A percentile compares a stretch with the other conserved stretches of the same genome.
These are phyloP conservation scores for Boletus rufocinnamomeus DNA, from an alignment of 768 basidiomycete species.

Conservation along the genomic window DNA sequence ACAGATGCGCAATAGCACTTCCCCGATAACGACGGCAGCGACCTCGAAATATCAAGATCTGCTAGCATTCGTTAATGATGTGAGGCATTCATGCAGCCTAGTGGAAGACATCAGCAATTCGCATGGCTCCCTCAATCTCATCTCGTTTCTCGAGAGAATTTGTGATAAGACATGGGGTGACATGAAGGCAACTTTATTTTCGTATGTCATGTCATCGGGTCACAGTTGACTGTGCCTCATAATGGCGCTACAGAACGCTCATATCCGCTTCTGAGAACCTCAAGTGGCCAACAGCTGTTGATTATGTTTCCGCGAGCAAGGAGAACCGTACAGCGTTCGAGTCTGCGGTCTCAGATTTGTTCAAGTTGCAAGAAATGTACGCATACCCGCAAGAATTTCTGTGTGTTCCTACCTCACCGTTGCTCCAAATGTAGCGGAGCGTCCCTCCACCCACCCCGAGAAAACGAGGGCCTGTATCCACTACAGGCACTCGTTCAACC, in stretches of 20 bases:
- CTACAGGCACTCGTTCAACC: slow-evolving; percentile 83
- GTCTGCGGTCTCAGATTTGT: slow-evolving; percentile 70
- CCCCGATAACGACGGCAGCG: slow-evolving; percentile 46
- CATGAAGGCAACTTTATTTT: slow-evolving; percentile 64
- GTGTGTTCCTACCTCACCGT: slow-evolving; percentile 5
- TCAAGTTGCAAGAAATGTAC: slow-evolving; percentile 77
- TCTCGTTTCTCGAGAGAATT: slow-evolving; percentile 61
- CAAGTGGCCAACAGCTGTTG: slow-evolving; percentile 81
- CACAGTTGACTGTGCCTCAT: background rate
- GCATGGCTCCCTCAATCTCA: slow-evolving; percentile 57
- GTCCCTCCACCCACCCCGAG: slow-evolving; percentile 39
- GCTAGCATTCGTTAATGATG: slow-evolving; percentile 57
- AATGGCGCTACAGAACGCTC: slow-evolving; percentile 51
- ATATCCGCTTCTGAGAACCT: slow-evolving; percentile 67
- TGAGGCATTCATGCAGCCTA: slow-evolving; percentile 44
- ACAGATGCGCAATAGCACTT: slow-evolving; percentile 45
- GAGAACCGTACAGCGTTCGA: slow-evolving; percentile 70
- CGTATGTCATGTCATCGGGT: slow-evolving; percentile 45
- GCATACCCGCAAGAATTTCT: slow-evolving; percentile 32
- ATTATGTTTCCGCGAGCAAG: slow-evolving; percentile 54
- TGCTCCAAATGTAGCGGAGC: slow-evolving; percentile 47
- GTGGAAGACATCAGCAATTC: slow-evolving; percentile 48
- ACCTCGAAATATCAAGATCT: slow-evolving; percentile 62
- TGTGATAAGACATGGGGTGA: slow-evolving; percentile 74
- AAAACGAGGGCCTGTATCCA: slow-evolving; percentile 68